phyloP scores from a whole-genome alignment of 768 basidiomycete genomes.

The Leucosporidium scottii region DNA sequence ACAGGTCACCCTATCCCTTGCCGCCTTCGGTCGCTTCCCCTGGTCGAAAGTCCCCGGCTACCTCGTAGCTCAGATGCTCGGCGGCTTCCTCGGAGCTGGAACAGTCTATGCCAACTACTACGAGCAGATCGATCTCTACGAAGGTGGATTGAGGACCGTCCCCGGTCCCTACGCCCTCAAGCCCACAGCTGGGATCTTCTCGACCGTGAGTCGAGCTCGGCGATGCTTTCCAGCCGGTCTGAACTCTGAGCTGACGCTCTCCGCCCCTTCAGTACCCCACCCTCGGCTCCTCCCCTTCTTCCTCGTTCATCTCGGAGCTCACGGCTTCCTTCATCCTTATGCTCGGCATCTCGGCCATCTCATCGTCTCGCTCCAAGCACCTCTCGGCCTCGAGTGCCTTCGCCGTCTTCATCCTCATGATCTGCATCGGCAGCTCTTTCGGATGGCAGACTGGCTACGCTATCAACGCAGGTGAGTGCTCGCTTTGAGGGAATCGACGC shows the following conservation, averaged over 20 bases:
- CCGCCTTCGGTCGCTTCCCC: constrained; percentile 62
- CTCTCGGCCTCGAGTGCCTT: background rate
- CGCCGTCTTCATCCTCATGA: constrained; percentile 12
- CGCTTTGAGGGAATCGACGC: background rate
- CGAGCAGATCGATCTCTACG: constrained; percentile 31
- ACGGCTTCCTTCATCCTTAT: constrained; percentile 1
- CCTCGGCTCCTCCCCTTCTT: too few species aligned
- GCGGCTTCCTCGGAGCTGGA: constrained; percentile 57
- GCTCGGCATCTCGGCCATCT: constrained; percentile 1
- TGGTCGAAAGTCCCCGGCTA: constrained; percentile 76
- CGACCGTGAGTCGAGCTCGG: background rate
- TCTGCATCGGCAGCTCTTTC: constrained; percentile 3
- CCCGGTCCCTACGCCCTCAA: background rate
- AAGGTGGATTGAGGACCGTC: background rate
- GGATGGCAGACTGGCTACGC: constrained; percentile 16
- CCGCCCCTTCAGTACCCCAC: background rate
- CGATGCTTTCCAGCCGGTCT: background rate
- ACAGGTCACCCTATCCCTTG: constrained; percentile 51
- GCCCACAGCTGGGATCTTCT: background rate
- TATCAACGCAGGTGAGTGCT: background rate
- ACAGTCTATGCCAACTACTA: constrained; percentile 59
- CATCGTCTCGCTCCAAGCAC: background rate
- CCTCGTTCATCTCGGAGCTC: constrained; percentile 7
- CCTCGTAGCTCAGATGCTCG: constrained; percentile 57
- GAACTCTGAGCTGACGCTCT: background rate